Evolutionary conservation across 2,329 filamentous ascomycete genomes (phyloP).

Genomic region (Pyrenochaeta sp.): DNA sequence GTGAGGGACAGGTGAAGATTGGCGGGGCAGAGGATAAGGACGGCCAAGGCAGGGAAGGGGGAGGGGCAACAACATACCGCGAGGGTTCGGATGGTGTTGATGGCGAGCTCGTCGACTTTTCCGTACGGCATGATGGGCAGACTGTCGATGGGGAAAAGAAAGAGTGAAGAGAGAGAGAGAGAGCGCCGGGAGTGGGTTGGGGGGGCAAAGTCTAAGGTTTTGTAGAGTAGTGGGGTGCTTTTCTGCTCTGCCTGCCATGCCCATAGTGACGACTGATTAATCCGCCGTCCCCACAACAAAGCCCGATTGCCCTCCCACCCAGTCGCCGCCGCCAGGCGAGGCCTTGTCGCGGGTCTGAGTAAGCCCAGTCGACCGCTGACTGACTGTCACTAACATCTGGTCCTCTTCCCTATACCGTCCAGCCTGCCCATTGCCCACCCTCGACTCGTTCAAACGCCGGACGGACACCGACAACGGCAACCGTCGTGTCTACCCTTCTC

Average conservation of each 20-base stretch:
- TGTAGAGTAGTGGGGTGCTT: conserved; percentile 26
- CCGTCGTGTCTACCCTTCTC: conserved; percentile 1
- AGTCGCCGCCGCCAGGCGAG: conserved; percentile 6
- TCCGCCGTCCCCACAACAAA: conserved; percentile 1
- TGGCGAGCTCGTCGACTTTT: conserved; percentile 86
- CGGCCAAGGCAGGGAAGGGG: conserved; percentile 11
- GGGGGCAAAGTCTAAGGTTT: conserved; percentile 21
- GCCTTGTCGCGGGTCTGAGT: conserved; percentile 5
- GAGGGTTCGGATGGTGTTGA: conserved; percentile 97
- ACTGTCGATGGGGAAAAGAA: conserved; percentile 20
- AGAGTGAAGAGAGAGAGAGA: no score
- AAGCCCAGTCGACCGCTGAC: conserved; percentile 9
- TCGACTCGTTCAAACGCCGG: conserved; percentile 14
- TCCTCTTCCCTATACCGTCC: conserved; percentile 9
- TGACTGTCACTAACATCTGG: no score
- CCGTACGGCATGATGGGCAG: conserved; percentile 79
- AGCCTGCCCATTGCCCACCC: not conserved
- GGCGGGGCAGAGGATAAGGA: conserved; percentile 16
- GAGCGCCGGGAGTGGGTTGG: conserved; percentile 18
- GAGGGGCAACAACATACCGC: conserved; percentile 86
- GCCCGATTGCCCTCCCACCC: conserved; percentile 22
- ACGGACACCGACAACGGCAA: conserved; percentile 7
- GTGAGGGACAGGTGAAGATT: conserved; percentile 3
- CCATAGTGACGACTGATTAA: conserved; percentile 2
- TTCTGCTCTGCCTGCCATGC: not conserved